Conservation (phyloP, 2,329 filamentous ascomycete genomes). For the Claviceps quebecensis region DNA sequence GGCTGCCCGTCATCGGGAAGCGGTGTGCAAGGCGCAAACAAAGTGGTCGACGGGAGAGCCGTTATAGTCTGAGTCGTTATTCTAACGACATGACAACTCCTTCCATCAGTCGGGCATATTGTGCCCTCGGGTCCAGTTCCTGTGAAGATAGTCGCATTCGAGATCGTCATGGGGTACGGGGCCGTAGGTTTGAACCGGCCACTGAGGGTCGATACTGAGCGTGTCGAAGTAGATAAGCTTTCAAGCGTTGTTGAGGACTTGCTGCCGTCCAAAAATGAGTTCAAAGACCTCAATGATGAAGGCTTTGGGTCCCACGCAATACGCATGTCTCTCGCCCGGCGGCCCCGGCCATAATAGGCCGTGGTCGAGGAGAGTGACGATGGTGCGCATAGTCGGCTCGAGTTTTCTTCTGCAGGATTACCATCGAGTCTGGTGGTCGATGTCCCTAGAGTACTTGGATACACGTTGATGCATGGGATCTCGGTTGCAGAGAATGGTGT, state of each 20-base stretch:
- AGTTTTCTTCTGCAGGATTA: background rate
- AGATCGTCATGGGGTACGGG: background rate
- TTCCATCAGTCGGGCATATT: background rate
- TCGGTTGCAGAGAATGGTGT: background rate
- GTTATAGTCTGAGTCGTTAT: background rate
- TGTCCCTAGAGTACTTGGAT: background rate
- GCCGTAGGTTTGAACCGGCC: background rate
- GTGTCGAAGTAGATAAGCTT: background rate
- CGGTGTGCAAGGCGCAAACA: conserved; percentile 19
- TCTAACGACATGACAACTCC: background rate
- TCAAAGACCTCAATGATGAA: background rate
- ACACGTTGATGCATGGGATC: background rate
- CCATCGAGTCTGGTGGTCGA: background rate
- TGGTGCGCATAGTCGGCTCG: background rate
- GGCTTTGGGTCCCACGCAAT: background rate
- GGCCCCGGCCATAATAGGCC: background rate
- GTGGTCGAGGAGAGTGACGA: background rate
- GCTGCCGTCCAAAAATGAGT: background rate
- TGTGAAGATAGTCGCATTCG: background rate
- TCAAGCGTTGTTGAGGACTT: background rate
- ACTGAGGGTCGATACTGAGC: background rate
- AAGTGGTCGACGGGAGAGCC: conserved; percentile 5
- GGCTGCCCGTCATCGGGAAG: conserved; percentile 13
- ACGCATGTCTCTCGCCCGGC: background rate
- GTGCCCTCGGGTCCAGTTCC: background rate